phyloP scores from a whole-genome alignment of 176 grass and related monocot genomes.

The Coix lacrymajobi region DNA sequence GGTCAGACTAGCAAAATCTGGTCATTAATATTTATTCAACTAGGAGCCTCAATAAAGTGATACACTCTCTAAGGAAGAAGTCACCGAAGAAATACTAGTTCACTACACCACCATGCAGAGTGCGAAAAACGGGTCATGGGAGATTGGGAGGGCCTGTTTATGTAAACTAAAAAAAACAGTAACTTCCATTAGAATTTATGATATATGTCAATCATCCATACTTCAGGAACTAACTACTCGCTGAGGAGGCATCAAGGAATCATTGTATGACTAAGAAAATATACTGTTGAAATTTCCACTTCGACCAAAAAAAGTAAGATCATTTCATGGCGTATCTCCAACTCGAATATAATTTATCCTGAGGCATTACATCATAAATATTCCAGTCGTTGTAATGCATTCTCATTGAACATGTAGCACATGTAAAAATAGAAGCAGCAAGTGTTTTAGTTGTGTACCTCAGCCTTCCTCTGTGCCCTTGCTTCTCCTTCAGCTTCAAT shows the following conservation, averaged over 20 bases:
- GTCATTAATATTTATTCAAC: neutral
- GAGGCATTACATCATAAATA: neutral
- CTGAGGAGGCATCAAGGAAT: neutral
- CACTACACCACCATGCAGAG: neutral
- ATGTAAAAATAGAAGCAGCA: neutral
- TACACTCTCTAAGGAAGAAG: neutral
- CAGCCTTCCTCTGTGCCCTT: conserved; percentile 71
- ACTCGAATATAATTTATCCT: neutral
- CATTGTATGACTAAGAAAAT: neutral
- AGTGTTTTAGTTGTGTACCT: conserved; percentile 41
- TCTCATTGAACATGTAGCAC: neutral
- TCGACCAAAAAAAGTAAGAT: neutral
- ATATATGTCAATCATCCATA: neutral
- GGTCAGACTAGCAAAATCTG: neutral
- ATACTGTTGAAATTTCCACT: neutral
- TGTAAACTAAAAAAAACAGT: neutral
- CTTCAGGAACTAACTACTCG: neutral
- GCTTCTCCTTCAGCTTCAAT: conserved; percentile 91
- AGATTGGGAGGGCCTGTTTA: neutral
- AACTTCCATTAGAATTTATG: neutral
- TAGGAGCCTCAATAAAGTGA: neutral
- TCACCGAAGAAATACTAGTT: neutral
- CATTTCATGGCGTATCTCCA: neutral
- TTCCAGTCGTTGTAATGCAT: neutral
- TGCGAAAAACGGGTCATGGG: neutral